These are phyloP conservation scores for Cladochytrium replicatum DNA, from an alignment of 192 early-diverging fungal species.

Conservation along the genomic window DNA sequence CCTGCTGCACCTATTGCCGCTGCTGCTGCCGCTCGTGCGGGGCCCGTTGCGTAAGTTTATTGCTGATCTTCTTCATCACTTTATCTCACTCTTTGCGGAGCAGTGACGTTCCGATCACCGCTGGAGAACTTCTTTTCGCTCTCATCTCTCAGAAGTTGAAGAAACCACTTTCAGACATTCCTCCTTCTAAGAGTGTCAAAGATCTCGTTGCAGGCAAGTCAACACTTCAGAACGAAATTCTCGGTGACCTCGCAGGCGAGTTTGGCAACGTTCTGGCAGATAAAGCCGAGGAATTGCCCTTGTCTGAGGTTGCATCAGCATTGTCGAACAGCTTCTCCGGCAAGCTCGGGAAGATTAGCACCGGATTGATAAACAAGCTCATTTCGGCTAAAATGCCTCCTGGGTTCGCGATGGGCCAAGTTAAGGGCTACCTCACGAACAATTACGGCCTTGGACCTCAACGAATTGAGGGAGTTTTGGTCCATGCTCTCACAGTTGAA, in stretches of 20 bases:
- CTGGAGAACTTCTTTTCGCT: constrained; percentile 69
- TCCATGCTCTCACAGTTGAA: constrained; percentile 74
- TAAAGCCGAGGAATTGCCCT: constrained; percentile 82
- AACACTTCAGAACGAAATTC: constrained; percentile 92
- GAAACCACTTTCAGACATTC: constrained; percentile 64
- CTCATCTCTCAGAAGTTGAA: constrained; percentile 88
- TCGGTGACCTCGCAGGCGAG: constrained; percentile 90
- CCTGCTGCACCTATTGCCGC: constrained; percentile 39
- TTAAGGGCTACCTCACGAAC: constrained; percentile 59
- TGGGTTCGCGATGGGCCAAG: constrained; percentile 70
- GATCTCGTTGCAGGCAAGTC: constrained; percentile 93
- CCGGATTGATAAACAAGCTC: constrained; percentile 66
- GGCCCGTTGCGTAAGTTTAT: constrained; percentile 23
- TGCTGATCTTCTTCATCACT: background rate
- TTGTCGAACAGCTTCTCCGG: constrained; percentile 55
- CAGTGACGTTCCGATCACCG: constrained; percentile 67
- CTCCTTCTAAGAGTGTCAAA: constrained; percentile 72
- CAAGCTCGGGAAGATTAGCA: constrained; percentile 73
- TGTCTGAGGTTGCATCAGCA: constrained; percentile 65
- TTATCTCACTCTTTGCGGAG: background rate
- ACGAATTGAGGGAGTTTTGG: constrained; percentile 61
- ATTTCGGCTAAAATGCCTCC: constrained; percentile 85
- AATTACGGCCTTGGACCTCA: constrained; percentile 67
- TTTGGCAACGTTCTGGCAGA: constrained; percentile 73
- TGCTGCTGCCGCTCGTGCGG: constrained; percentile 41